A percentile compares a stretch with the other conserved stretches of the same genome.
Conservation (phyloP, 495 filamentous ascomycete genomes). For the Daldinia concentrica region DNA sequence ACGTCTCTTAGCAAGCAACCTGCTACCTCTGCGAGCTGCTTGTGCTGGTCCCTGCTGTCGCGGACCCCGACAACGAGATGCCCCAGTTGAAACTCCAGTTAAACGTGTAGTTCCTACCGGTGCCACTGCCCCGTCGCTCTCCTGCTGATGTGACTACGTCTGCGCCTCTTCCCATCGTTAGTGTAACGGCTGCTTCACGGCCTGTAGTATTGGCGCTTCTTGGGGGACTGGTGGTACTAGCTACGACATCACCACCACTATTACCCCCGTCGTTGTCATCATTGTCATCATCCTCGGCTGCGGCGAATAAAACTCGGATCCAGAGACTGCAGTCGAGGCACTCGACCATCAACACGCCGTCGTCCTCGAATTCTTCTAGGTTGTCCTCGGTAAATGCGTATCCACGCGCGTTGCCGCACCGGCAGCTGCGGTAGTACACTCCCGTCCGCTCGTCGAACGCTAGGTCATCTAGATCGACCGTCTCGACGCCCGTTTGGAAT, state of each 20-base stretch:
- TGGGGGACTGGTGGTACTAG: neutral
- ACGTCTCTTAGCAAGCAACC: neutral
- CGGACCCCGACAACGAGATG: constrained; percentile 36
- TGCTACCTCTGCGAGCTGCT: constrained; percentile 10
- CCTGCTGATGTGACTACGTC: constrained; percentile 8
- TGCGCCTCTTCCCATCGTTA: neutral
- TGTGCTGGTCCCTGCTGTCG: constrained; percentile 9
- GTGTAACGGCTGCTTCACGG: too few species aligned
- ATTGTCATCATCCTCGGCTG: constrained; percentile 60
- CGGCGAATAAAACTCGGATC: constrained; percentile 77
- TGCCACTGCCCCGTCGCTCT: constrained; percentile 30
- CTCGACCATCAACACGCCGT: constrained; percentile 77
- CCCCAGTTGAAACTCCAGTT: constrained; percentile 46
- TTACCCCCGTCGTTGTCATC: constrained; percentile 10
- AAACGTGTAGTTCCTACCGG: constrained; percentile 36
- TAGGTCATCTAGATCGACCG: constrained; percentile 85
- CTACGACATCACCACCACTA: neutral
- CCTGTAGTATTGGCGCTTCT: neutral
- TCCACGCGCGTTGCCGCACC: constrained; percentile 81
- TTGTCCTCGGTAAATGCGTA: constrained; percentile 76
- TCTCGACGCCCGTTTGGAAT: constrained; percentile 76
- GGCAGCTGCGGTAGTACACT: constrained; percentile 74
- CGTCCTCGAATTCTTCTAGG: constrained; percentile 69
- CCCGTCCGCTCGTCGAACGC: constrained; percentile 59
- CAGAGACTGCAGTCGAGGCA: constrained; percentile 86